phyloP scores from a whole-genome alignment of 2,329 filamentous ascomycete genomes.

The Pyrenophora seminiperda region DNA sequence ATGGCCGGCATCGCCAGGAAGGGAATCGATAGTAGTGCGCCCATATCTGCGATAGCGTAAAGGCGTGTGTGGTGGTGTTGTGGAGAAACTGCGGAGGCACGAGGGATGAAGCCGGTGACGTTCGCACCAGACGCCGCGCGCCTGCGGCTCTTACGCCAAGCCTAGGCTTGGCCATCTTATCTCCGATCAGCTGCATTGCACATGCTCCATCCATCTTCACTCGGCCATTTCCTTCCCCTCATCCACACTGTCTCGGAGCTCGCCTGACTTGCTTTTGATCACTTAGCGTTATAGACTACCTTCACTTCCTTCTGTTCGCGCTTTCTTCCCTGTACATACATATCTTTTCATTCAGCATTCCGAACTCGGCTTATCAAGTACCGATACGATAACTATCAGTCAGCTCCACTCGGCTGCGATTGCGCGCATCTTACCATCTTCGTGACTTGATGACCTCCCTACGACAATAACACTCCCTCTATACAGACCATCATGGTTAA shows the following conservation, averaged over 20 bases:
- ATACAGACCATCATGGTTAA: constrained; percentile 29
- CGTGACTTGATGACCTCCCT: constrained; percentile 28
- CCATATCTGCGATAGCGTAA: constrained; percentile 64
- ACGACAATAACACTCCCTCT: constrained; percentile 21
- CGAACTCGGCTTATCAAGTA: constrained; percentile 6
- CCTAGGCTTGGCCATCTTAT: constrained; percentile 24
- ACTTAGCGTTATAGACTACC: background rate
- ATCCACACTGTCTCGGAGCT: constrained; percentile 1
- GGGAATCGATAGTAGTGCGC: constrained; percentile 86
- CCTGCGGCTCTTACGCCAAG: constrained; percentile 21
- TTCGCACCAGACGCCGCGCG: constrained; percentile 12
- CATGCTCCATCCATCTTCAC: constrained; percentile 11
- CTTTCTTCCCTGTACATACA: constrained; percentile 2
- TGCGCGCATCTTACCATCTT: constrained; percentile 8
- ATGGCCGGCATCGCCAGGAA: constrained; percentile 85
- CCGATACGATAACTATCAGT: constrained; percentile 17
- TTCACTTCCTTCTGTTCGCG: background rate
- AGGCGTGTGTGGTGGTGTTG: constrained; percentile 12
- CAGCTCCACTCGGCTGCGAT: constrained; percentile 5
- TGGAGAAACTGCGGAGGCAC: constrained; percentile 17
- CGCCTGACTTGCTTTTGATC: constrained; percentile 2
- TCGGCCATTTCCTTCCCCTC: background rate
- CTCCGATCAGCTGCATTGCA: constrained; percentile 19
- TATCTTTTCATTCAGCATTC: constrained; percentile 1
- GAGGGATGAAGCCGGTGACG: constrained; percentile 23